Base-by-base conservation (phyloP, 1,284 basidiomycete species). In the Boletus semigastroideus region DNA sequence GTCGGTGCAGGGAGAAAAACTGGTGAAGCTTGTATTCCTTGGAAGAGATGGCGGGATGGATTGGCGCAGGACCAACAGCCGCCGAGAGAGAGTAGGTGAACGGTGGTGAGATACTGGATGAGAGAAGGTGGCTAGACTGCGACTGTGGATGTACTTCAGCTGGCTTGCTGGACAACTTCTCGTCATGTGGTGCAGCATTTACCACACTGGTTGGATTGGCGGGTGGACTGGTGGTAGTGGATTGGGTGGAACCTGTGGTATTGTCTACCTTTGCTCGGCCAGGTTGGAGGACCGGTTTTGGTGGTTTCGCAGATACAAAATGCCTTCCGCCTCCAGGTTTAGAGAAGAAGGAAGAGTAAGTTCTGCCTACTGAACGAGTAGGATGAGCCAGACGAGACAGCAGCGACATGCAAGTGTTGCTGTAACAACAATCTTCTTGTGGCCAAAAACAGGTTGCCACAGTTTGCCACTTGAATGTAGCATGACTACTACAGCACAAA, bases 1-100 rank as follows among this genome's bases (percentile, higher is more conserved):
- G 88, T 30, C 89, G 78, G 60, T 90, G 83, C 36, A 88, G 70
- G 4, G 88, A 82, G 71, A 91, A 91, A 70, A 91, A 91, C 52
- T 87, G 85, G 62, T 90, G 87, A 14, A 89, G 76, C 59, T 82
- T 84, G 66, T 86, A 83, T 57, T 88, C 87, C 57, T 83, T 80
- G 16, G 82, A 64, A 49, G 75, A 80, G 52, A 89, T 61, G 17
- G 77, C 61, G 6, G 84, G 83, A 63, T 88, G 85, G 19, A 62
- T 46, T 20, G 68, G 69, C 11, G 59, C 52, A 20, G 33, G 42
- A 33, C 48, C 39, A 14, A 50, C 49, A 37, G 49, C 20, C n/a
- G n/a, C 25, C 33, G 25, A 33, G 34, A 51, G 34, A 34, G 38
- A 39, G 17, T 48, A 30, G 8, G 59, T 50, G 48, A 61, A 57